Conservation (phyloP, 495 filamentous ascomycete species). For the Rhypophila decipiens region DNA sequence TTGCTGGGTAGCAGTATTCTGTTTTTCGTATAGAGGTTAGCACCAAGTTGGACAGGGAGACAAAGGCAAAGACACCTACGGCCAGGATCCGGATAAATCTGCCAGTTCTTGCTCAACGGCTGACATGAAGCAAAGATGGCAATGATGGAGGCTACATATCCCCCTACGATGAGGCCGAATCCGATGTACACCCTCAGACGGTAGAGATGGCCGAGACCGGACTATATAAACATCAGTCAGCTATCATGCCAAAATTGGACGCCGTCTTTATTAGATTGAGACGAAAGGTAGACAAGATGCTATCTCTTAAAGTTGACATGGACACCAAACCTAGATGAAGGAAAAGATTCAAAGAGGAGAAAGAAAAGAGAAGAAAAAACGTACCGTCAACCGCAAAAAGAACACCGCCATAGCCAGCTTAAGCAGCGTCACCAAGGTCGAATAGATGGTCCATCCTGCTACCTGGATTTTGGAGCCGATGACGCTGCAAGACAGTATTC, state of each 20-base stretch:
- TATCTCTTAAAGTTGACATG: too few relatives aligned
- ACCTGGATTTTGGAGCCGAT: constrained; percentile 55
- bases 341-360: too few relatives aligned
- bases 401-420: constrained; percentile 54
- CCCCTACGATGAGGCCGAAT: constrained; percentile 41
- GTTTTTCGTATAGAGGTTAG: not conserved
- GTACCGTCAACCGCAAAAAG: constrained; percentile 50
- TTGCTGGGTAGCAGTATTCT: constrained; percentile 42
- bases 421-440: constrained; percentile 45
- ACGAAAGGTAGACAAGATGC: too few relatives aligned
- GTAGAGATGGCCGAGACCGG: constrained; percentile 37
- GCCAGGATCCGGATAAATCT: constrained; percentile 47
- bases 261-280: too few relatives aligned
- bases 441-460: constrained; percentile 52
- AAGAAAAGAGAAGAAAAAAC: too few relatives aligned
- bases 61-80: too few relatives aligned
- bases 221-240: too few relatives aligned
- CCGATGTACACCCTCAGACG: constrained; percentile 46
- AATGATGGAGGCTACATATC: constrained; percentile 44
- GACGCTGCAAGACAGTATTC: constrained; percentile 23
- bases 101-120: constrained; percentile 46
- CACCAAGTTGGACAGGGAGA: not conserved
- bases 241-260: too few relatives aligned
- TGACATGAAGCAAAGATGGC: constrained; percentile 48
- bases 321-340: too few relatives aligned